A percentile compares a stretch with the other conserved stretches of the same genome.
These are phyloP conservation scores for Penicillium capsulatum DNA, from an alignment of 2,329 filamentous ascomycete genomes.

Conservation along the genomic window DNA sequence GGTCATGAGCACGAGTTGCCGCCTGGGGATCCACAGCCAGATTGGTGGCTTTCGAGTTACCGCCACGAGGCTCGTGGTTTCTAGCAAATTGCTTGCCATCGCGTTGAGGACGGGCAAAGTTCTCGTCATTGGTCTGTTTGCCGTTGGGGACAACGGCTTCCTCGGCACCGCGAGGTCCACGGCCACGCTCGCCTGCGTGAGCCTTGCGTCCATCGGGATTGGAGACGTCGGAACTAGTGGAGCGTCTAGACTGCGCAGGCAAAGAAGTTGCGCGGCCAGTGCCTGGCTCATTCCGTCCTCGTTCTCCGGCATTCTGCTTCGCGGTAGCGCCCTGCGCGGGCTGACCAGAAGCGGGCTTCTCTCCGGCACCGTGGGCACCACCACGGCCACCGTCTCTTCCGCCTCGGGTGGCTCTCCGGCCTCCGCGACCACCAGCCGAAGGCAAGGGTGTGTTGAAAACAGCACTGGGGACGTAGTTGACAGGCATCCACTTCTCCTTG, in stretches of 20 bases:
- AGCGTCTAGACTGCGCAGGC: slow-evolving; percentile 37
- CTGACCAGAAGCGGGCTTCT: slow-evolving; percentile 34
- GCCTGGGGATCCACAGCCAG: slow-evolving; percentile 33
- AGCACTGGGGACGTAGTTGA: slow-evolving; percentile 78
- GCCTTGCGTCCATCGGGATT: slow-evolving; percentile 33
- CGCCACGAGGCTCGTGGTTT: slow-evolving; percentile 30
- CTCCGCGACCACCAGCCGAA: slow-evolving; percentile 46
- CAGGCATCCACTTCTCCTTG: slow-evolving; percentile 81
- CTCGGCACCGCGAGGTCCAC: slow-evolving; percentile 32
- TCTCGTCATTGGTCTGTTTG: slow-evolving; percentile 29
- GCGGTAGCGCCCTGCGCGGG: slow-evolving; percentile 20
- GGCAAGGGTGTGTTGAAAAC: slow-evolving; percentile 78
- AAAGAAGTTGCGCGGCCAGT: slow-evolving; percentile 38
- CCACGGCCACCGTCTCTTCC: slow-evolving; percentile 50
- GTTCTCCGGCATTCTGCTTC: slow-evolving; percentile 33
- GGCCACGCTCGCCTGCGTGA: slow-evolving; percentile 30
- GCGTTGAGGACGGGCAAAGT: slow-evolving; percentile 29
- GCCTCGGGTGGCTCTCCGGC: slow-evolving; percentile 54
- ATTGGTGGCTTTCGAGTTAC: slow-evolving; percentile 27
- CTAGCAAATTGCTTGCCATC: slow-evolving; percentile 35
- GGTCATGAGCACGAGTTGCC: slow-evolving; percentile 32
- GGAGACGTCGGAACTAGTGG: slow-evolving; percentile 32
- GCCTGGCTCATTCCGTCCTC: slow-evolving; percentile 36
- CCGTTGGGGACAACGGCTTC: slow-evolving; percentile 24
- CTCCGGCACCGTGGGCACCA: slow-evolving; percentile 34